Percentiles rank a stretch among this genome's conserved stretches.
Evolutionary conservation across 2,329 filamentous ascomycete genomes (phyloP).

Genomic region (Chrysosporium queenslandicum): DNA sequence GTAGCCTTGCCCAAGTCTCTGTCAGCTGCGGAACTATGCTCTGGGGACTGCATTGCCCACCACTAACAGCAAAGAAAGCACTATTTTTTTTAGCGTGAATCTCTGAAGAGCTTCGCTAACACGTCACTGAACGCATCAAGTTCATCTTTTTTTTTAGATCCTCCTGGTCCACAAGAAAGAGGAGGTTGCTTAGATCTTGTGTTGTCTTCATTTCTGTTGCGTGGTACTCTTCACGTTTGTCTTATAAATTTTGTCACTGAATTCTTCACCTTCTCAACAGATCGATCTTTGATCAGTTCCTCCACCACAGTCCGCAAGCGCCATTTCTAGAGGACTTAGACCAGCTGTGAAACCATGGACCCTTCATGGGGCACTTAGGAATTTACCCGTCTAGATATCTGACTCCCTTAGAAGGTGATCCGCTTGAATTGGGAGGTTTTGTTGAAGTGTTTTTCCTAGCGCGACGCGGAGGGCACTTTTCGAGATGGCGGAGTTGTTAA

Average conservation of each 20-base stretch:
- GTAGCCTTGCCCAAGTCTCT: too few species aligned
- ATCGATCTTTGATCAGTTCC: not conserved
- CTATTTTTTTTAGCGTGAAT: not conserved
- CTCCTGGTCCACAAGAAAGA: not conserved
- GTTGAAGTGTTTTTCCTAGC: not conserved
- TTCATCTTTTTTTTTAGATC: not conserved
- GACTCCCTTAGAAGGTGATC: not conserved
- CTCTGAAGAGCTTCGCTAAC: not conserved
- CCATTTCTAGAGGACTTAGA: not conserved
- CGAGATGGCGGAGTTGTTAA: conserved; percentile 32
- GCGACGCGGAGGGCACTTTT: not conserved
- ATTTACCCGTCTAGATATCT: not conserved
- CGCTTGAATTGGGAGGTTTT: not conserved
- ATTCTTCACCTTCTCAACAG: not conserved
- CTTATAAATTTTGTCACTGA: not conserved
- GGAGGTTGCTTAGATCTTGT: not conserved
- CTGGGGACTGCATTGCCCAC: too few species aligned
- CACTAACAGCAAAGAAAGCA: not conserved
- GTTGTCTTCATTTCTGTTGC: not conserved
- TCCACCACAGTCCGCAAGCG: not conserved
- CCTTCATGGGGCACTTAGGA: conserved; percentile 2
- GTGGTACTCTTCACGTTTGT: not conserved
- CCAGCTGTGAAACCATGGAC: not conserved
- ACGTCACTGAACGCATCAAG: not conserved
- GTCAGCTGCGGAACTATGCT: too few species aligned